Percentiles rank a stretch among this genome's conserved stretches.
These are phyloP conservation scores for Boletus sp. DNA, from an alignment of 768 basidiomycete species.

Conservation along the genomic window DNA sequence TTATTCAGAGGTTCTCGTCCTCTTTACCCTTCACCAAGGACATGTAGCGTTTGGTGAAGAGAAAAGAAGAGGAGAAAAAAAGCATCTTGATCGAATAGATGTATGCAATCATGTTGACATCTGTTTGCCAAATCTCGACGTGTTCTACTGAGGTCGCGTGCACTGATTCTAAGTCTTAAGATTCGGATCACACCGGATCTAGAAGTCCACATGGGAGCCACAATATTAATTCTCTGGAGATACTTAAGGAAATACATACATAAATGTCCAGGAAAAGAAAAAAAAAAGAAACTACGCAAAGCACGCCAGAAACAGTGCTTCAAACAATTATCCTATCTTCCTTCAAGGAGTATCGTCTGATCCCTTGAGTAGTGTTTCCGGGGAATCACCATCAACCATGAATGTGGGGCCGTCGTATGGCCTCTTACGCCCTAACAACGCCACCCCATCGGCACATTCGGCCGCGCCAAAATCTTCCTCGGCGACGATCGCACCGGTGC, in stretches of 20 bases:
- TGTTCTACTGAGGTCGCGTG: not conserved
- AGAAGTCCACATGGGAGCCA: not conserved
- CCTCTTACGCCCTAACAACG: conserved; percentile 14
- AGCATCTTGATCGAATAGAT: conserved; percentile 3
- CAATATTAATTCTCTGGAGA: not conserved
- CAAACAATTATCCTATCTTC: not conserved
- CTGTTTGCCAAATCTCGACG: conserved; percentile 16
- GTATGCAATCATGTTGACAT: conserved; percentile 17
- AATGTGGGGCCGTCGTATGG: conserved; percentile 1
- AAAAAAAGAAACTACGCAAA: not conserved
- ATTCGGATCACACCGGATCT: not conserved
- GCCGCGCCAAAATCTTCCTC: conserved; percentile 39
- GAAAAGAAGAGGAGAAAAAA: conserved; percentile 39
- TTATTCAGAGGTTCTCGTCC: conserved; percentile 27
- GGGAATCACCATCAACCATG: conserved; percentile 2
- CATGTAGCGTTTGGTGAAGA: conserved; percentile 46
- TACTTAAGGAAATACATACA: not conserved
- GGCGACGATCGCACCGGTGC: conserved; percentile 62
- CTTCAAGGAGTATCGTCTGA: not conserved
- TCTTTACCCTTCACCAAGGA: conserved; percentile 50
- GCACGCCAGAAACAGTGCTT: not conserved
- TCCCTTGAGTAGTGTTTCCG: not conserved
- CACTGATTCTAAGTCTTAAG: too few species aligned
- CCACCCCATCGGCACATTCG: conserved; percentile 9
- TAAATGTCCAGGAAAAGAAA: not conserved